phyloP scores from a whole-genome alignment of 1,284 basidiomycete species.

The Amylostereum chailletii region DNA sequence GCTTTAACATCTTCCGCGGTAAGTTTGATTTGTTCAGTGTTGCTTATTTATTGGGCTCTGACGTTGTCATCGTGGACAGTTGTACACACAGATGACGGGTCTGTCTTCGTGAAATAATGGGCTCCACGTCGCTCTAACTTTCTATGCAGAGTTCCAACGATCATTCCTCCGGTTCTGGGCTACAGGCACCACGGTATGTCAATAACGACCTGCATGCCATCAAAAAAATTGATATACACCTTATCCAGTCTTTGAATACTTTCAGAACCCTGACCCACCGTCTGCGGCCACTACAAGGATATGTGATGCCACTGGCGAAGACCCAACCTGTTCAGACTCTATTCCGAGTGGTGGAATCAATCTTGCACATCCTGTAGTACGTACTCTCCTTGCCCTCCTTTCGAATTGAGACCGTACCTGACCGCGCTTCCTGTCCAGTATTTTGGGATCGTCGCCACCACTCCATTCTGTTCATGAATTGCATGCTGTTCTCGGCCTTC shows the following conservation, averaged over 20 bases:
- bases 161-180: slow-evolving; percentile 30
- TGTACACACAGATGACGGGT: slow-evolving; percentile 21
- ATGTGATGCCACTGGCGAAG: slow-evolving; percentile 20
- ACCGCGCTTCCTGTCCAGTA: neutral
- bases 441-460: neutral
- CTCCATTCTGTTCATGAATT: neutral
- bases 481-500: too few species aligned
- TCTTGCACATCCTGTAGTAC: slow-evolving; percentile 18
- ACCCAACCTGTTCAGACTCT: slow-evolving; percentile 20
- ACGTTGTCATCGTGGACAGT: slow-evolving; percentile 6
- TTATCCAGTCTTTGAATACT: slow-evolving; percentile 27
- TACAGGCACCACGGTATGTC: slow-evolving; percentile 35
- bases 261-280: slow-evolving; percentile 19
- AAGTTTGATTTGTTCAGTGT: neutral
- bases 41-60: neutral
- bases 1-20: slow-evolving; percentile 25
- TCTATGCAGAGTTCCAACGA: slow-evolving; percentile 31
- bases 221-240: neutral
- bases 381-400: slow-evolving; percentile 4
- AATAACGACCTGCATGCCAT: neutral
- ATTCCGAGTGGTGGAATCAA: slow-evolving; percentile 19
- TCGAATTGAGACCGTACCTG: neutral
- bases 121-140: neutral
- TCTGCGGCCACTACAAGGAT: slow-evolving; percentile 13
- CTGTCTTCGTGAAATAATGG: neutral